Evolutionary conservation across 768 basidiomycete genomes (phyloP), one percentile per base, ranked within the genome.

Genomic region (Coprinellus micaceus): DNA sequence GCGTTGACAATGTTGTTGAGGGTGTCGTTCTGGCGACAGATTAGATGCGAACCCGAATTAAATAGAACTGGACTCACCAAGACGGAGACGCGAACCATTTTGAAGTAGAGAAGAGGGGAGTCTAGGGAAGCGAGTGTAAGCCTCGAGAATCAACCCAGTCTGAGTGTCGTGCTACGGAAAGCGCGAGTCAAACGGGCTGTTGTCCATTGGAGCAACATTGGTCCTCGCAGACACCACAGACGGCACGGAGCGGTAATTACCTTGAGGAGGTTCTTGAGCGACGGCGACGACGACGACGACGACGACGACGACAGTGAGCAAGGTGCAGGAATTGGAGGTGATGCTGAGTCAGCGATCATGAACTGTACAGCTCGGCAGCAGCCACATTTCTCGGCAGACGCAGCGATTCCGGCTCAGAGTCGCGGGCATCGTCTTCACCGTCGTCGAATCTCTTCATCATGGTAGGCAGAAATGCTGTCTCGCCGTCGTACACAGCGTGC

Each of bases 1-100:
- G 97, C 97, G 65, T 99, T 99, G 86, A 97, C 93, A 64, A 98
- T 97, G 85, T 91, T 96, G 86, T 96, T 98, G 85, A 81, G 67
- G 73, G 75, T 77, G 68, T 80, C 79, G 63, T 80, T 80, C 78
- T 79, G 48, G 0, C 36, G 2, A 2, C 30, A 24, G 7, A 52
- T 37, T 2, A 49, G 63, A 22, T 15, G 37, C 6, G 12, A 4
- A n/a, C 12, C 25, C 12, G 17, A 9, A 9, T 37, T 37, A 9
- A 17, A 53, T 25, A 4, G 43, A 13, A 17, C 19, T 12, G 68
- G 77, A 90, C 82, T 83, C 83, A 79, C 91, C 61, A 94, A 79
- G 67, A 93, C 91, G 63, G 91, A 91, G 53, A 92, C 80, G 77
- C 90, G 90, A 70, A 94, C 91, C 91, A 94, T 94, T 66, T 64